Evolutionary conservation across 192 early-diverging fungal genomes (phyloP).

Genomic region (Mortierella alpina): DNA sequence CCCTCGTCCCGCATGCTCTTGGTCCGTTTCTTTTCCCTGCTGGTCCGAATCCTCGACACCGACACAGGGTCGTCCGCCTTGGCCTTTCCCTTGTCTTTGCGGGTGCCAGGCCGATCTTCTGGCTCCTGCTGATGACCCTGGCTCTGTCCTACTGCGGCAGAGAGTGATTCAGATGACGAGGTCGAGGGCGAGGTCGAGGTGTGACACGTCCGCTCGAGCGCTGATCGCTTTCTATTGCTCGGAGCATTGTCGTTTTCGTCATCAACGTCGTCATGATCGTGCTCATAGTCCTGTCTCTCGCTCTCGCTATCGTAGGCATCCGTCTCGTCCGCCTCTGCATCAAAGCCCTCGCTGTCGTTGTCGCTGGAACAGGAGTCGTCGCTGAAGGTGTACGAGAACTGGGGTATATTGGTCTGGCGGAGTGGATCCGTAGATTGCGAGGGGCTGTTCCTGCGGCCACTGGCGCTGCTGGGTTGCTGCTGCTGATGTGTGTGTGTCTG

Average conservation of each 20-base stretch:
- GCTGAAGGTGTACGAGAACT: slow-evolving; percentile 34
- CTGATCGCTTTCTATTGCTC: background rate
- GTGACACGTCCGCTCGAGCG: background rate
- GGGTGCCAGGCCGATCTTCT: background rate
- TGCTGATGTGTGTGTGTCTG: background rate
- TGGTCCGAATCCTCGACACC: background rate
- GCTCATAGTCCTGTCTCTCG: slow-evolving; percentile 15
- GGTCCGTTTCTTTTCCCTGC: slow-evolving; percentile 17
- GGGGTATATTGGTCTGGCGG: slow-evolving; percentile 27
- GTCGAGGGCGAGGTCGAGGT: background rate
- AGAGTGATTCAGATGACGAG: slow-evolving; percentile 36
- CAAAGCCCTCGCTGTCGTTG: background rate
- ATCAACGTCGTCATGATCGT: slow-evolving; percentile 17
- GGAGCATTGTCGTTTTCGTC: background rate
- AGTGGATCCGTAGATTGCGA: too few species aligned
- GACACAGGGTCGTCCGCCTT: background rate
- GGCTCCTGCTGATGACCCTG: background rate
- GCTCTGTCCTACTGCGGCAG: slow-evolving; percentile 17
- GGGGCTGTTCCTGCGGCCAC: too few species aligned
- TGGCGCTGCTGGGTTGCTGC: background rate
- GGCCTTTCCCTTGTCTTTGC: slow-evolving; percentile 23
- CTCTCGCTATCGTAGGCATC: slow-evolving; percentile 28
- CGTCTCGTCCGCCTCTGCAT: background rate
- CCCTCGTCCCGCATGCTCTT: slow-evolving; percentile 45
- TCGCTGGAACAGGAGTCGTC: slow-evolving; percentile 10